phyloP scores from a whole-genome alignment of 768 basidiomycete species.

The Tulasnella sp. region DNA sequence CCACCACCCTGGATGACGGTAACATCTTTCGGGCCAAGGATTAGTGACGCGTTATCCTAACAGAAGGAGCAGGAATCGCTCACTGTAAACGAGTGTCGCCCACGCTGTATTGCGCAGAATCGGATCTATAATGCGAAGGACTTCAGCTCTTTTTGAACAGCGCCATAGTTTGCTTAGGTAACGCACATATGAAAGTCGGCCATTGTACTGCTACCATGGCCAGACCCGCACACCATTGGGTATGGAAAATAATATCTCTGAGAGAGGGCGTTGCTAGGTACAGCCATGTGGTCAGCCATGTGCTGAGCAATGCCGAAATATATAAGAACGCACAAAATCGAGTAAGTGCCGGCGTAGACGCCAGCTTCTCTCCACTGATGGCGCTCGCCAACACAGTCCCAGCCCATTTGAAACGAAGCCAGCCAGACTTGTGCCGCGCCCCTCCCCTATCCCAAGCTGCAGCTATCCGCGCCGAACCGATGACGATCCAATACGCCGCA shows the following conservation, averaged over 20 bases:
- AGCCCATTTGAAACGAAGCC: slow-evolving; percentile 66
- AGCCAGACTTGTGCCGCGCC: slow-evolving; percentile 41
- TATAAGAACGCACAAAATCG: slow-evolving; percentile 62
- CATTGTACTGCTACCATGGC: slow-evolving; percentile 93
- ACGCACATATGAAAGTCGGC: slow-evolving; percentile 82
- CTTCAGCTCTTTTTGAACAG: not conserved
- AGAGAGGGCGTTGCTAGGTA: slow-evolving; percentile 74
- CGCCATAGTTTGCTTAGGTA: not conserved
- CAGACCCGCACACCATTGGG: slow-evolving; percentile 66
- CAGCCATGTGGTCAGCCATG: slow-evolving; percentile 14
- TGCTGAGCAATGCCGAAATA: slow-evolving; percentile 12
- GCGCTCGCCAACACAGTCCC: slow-evolving; percentile 88
- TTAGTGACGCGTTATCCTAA: slow-evolving; percentile 45
- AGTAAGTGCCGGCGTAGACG: slow-evolving; percentile 74
- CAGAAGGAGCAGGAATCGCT: slow-evolving; percentile 29
- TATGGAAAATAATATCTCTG: slow-evolving; percentile 85
- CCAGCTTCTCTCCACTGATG: slow-evolving; percentile 80
- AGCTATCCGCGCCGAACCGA: slow-evolving; percentile 64
- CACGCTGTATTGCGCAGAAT: slow-evolving; percentile 78
- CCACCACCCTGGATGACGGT: slow-evolving; percentile 44
- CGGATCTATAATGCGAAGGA: slow-evolving; percentile 51
- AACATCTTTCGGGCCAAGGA: slow-evolving; percentile 43
- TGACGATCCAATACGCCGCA: slow-evolving; percentile 70
- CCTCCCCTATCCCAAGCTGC: slow-evolving; percentile 79
- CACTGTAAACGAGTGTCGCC: slow-evolving; percentile 47